Conservation (phyloP, 305 asterid species). For the Fraxinus platypoda region DNA sequence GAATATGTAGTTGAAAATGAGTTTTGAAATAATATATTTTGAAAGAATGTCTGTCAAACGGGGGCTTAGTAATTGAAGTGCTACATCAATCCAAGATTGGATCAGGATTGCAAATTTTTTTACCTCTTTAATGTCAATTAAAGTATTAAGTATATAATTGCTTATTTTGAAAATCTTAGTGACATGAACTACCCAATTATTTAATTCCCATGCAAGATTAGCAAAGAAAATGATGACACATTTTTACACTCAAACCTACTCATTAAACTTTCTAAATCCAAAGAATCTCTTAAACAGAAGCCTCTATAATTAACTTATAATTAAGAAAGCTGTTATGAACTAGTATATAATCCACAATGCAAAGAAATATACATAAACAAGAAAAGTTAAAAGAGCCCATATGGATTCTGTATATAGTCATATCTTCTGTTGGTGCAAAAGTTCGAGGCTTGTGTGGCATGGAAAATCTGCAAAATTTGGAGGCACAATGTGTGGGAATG, state of each 20-base stretch:
- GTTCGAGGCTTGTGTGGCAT: slow-evolving; percentile 16
- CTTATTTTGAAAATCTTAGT: too few relatives aligned
- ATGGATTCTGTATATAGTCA: neutral
- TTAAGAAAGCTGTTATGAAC: neutral
- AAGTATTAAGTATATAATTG: too few relatives aligned
- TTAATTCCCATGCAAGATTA: neutral
- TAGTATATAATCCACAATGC: neutral
- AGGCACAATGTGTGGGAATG: slow-evolving; percentile 84
- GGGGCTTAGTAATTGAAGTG: too few relatives aligned
- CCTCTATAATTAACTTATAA: neutral
- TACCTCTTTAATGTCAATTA: too few relatives aligned
- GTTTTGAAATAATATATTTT: too few relatives aligned
- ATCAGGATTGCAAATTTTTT: too few relatives aligned
- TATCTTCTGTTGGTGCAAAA: neutral
- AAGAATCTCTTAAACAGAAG: neutral
- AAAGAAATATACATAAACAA: neutral
- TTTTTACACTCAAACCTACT: neutral
- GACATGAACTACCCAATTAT: neutral
- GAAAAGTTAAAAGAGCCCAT: neutral
- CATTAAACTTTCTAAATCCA: neutral
- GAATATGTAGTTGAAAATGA: too few relatives aligned
- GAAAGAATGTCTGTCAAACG: too few relatives aligned
- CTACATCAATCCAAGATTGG: too few relatives aligned
- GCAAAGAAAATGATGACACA: neutral
- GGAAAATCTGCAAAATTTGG: slow-evolving; percentile 63